A percentile compares a stretch with the other conserved stretches of the same genome.
phyloP scores from a whole-genome alignment of 2,329 filamentous ascomycete genomes.

The Pseudocercospora fuligena region DNA sequence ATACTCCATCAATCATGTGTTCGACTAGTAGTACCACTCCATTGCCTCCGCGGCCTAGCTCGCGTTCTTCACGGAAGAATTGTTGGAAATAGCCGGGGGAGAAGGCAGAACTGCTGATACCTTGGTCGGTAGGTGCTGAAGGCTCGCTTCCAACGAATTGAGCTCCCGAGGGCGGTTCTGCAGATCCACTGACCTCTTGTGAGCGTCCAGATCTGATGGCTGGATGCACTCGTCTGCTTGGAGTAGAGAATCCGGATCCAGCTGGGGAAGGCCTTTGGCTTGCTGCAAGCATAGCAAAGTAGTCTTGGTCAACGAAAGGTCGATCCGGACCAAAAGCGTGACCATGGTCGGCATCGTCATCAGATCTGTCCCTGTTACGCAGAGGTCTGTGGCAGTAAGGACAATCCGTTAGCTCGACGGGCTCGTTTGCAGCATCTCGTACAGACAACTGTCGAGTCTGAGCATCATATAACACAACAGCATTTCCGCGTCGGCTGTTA shows the following conservation, averaged over 20 bases:
- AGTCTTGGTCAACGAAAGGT: constrained; percentile 81
- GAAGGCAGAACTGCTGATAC: constrained; percentile 85
- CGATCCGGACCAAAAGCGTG: constrained; percentile 56
- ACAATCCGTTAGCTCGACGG: constrained; percentile 70
- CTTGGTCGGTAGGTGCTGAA: constrained; percentile 53
- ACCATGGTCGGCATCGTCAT: constrained; percentile 42
- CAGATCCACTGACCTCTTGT: constrained; percentile 38
- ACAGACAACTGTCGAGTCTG: constrained; percentile 84
- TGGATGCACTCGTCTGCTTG: constrained; percentile 50
- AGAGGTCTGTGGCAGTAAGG: constrained; percentile 86
- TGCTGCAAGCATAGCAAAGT: constrained; percentile 88
- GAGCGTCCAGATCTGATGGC: constrained; percentile 41
- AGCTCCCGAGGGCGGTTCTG: constrained; percentile 53
- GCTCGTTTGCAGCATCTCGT: constrained; percentile 62
- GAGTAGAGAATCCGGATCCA: constrained; percentile 47
- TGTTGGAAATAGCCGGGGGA: constrained; percentile 89
- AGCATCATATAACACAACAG: constrained; percentile 88
- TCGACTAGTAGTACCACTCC: constrained; percentile 93
- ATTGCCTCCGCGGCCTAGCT: constrained; percentile 88
- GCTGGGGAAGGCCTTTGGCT: constrained; percentile 51
- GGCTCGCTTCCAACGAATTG: constrained; percentile 55
- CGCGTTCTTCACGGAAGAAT: constrained; percentile 88
- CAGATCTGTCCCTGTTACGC: constrained; percentile 52
- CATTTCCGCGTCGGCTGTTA: constrained; percentile 83
- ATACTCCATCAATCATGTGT: constrained; percentile 87